phyloP scores from a whole-genome alignment of 805 yeast genomes.

The Pichia membranifaciens region DNA sequence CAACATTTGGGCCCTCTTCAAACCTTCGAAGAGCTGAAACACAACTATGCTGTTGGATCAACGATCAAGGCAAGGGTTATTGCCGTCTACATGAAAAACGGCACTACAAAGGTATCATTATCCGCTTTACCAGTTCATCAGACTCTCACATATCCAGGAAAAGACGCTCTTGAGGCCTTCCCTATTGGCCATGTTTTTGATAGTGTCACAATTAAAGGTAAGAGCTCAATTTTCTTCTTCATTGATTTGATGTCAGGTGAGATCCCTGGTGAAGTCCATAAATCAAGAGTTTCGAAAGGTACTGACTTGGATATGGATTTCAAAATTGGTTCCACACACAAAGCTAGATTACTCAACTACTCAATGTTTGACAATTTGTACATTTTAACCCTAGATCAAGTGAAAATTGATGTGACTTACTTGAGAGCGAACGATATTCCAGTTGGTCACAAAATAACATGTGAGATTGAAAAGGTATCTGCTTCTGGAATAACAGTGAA shows the following conservation, averaged over 20 bases:
- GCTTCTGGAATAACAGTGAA: slow-evolving; percentile 67
- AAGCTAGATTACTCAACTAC: slow-evolving; percentile 72
- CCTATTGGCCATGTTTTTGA: slow-evolving; percentile 72
- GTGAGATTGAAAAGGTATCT: slow-evolving; percentile 50
- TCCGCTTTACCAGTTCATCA: slow-evolving; percentile 57
- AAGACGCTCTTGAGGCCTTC: slow-evolving; percentile 51
- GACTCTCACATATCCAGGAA: slow-evolving; percentile 25
- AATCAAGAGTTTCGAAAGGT: slow-evolving; percentile 57
- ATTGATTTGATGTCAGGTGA: slow-evolving; percentile 50
- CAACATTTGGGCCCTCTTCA: slow-evolving; percentile 52
- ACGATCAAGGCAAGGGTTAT: slow-evolving; percentile 64
- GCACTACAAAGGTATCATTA: slow-evolving; percentile 54
- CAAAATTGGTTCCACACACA: slow-evolving; percentile 58
- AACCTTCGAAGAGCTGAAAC: slow-evolving; percentile 40
- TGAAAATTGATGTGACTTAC: slow-evolving; percentile 57
- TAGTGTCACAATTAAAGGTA: slow-evolving; percentile 52
- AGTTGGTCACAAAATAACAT: slow-evolving; percentile 58
- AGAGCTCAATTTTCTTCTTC: slow-evolving; percentile 51
- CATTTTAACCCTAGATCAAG: slow-evolving; percentile 63
- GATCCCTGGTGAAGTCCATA: slow-evolving; percentile 67
- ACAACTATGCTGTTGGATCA: slow-evolving; percentile 63
- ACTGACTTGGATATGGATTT: slow-evolving; percentile 43
- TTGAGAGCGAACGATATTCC: slow-evolving; percentile 69
- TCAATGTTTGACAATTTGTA: slow-evolving; percentile 61
- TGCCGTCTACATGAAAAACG: slow-evolving; percentile 44